Percentiles rank a stretch among this genome's conserved stretches.
phyloP scores from a whole-genome alignment of 1,284 basidiomycete species.

The Leccinum huronense region DNA sequence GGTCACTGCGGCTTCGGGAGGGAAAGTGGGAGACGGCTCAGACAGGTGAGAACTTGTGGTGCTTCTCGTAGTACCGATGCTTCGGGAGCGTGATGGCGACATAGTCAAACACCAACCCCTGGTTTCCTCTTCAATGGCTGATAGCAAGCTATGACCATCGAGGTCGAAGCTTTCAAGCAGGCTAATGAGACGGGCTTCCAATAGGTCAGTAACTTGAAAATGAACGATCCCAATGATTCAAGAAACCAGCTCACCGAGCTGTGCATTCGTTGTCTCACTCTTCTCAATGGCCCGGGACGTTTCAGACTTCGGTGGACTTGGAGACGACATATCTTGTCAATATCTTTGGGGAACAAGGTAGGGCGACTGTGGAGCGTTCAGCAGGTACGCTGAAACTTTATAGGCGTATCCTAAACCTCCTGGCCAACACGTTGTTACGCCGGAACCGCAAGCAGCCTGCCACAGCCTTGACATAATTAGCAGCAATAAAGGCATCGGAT shows the following conservation, averaged over 20 bases:
- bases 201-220: not conserved
- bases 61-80: too few species aligned
- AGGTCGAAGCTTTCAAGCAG: not conserved
- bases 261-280: not conserved
- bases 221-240: not conserved
- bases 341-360: not conserved
- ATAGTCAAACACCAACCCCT: too few species aligned
- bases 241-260: not conserved
- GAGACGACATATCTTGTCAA: not conserved
- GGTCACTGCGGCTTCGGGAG: too few species aligned
- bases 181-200: not conserved
- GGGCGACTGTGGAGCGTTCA: not conserved
- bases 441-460: too few species aligned
- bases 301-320: not conserved
- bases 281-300: not conserved
- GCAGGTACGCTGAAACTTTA: not conserved
- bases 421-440: not conserved
- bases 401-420: not conserved
- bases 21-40: too few species aligned
- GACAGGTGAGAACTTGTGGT: too few species aligned
- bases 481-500: too few species aligned
- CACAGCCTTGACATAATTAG: too few species aligned
- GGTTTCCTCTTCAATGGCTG: not conserved
- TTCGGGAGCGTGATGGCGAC: too few species aligned
- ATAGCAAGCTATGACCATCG: not conserved